phyloP scores from a whole-genome alignment of 176 grass and related monocot species.

The Oryza coarctata region DNA sequence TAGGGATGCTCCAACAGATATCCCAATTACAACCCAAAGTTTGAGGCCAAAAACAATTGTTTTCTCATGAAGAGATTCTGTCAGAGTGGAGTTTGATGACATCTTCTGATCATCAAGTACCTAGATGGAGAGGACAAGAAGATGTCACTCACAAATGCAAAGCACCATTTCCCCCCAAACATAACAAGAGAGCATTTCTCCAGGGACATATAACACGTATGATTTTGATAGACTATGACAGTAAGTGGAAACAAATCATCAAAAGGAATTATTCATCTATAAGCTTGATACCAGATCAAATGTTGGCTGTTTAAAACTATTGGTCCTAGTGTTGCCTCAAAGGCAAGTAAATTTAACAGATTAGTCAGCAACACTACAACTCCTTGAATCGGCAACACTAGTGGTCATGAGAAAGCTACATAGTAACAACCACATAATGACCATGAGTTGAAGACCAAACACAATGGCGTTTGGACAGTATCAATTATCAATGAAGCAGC shows the following conservation, averaged over 20 bases:
- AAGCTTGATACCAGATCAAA: not conserved
- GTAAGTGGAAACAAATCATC: not conserved
- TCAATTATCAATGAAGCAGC: conserved; percentile 10
- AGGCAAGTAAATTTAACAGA: not conserved
- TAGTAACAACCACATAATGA: conserved; percentile 23
- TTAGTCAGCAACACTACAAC: not conserved
- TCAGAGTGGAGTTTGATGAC: conserved; percentile 75
- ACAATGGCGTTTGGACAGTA: conserved; percentile 22
- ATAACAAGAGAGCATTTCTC: not conserved
- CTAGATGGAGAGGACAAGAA: conserved; percentile 36
- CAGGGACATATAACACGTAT: not conserved
- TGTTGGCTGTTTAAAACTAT: not conserved
- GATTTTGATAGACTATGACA: not conserved
- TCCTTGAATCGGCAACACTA: not conserved
- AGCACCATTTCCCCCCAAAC: not conserved
- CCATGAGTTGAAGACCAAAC: conserved; percentile 2
- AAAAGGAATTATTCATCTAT: not conserved
- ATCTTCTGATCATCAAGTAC: conserved; percentile 53
- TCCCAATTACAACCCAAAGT: conserved; percentile 93
- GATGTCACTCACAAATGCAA: conserved; percentile 7
- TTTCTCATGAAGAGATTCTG: conserved; percentile 78
- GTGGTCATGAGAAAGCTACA: conserved; percentile 36
- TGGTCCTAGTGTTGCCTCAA: not conserved
- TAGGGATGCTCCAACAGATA: conserved; percentile 72
- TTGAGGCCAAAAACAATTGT: conserved; percentile 84